phyloP scores from a whole-genome alignment of 208 protist genomes.

The Crithidia acanthocephali region DNA sequence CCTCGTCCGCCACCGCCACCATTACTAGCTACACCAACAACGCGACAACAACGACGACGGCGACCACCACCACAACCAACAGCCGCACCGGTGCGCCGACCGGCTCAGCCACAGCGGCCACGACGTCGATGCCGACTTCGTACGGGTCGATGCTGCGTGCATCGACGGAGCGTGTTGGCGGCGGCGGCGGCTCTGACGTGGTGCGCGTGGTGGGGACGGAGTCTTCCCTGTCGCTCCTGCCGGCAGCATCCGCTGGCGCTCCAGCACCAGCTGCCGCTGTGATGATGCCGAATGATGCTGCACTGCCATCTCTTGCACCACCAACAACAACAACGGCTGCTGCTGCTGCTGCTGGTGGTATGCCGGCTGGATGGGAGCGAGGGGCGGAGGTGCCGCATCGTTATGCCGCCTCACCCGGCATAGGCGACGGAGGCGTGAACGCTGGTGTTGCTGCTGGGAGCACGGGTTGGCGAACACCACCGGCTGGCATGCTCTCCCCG shows the following conservation, averaged over 20 bases:
- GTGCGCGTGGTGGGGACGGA: conserved; percentile 7
- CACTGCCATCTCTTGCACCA: no score
- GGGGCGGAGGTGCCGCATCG: neutral
- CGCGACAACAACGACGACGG: no score
- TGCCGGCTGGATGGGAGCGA: neutral
- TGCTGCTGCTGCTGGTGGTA: neutral
- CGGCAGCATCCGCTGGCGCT: neutral
- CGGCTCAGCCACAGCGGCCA: no score
- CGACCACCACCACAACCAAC: no score
- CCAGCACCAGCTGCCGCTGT: no score
- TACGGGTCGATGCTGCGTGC: no score
- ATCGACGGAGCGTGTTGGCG: neutral
- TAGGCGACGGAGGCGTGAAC: neutral
- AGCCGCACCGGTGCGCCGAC: no score
- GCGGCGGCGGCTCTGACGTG: neutral
- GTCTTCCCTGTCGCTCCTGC: neutral
- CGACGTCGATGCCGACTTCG: no score
- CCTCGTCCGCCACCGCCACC: neutral
- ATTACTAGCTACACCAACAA: no score
- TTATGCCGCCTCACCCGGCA: neutral
- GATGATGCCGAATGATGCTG: no score
- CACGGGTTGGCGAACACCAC: no score
- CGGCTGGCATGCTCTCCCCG: no score
- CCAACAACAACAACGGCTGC: neutral
- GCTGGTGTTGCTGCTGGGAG: neutral